A percentile compares a stretch with the other conserved stretches of the same genome.
These are phyloP conservation scores for Alternaria angustiovoidea DNA, from an alignment of 2,329 filamentous ascomycete species.

Conservation along the genomic window DNA sequence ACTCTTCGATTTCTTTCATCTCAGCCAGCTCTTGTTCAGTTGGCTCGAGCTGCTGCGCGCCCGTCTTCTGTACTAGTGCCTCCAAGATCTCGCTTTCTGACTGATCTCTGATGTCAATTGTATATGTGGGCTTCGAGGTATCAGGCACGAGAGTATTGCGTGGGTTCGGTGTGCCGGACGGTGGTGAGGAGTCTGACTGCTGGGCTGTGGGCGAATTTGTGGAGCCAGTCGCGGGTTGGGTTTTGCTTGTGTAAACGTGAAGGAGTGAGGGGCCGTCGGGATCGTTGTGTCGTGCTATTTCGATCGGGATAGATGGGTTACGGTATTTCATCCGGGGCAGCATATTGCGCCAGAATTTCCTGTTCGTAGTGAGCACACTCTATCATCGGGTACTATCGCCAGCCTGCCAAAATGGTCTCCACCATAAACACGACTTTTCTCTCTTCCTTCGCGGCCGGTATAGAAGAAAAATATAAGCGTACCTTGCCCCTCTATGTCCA, in stretches of 20 bases:
- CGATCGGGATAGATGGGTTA: slow-evolving; percentile 86
- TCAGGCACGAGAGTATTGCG: slow-evolving; percentile 39
- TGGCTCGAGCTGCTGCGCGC: slow-evolving; percentile 64
- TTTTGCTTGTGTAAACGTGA: slow-evolving; percentile 44
- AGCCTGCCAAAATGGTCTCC: neutral
- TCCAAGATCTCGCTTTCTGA: slow-evolving; percentile 69
- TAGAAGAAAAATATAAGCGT: slow-evolving; percentile 28
- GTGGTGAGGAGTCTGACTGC: slow-evolving; percentile 24
- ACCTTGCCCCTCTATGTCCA: slow-evolving; percentile 79
- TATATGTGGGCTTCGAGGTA: slow-evolving; percentile 51
- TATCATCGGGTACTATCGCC: neutral
- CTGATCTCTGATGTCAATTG: slow-evolving; percentile 67
- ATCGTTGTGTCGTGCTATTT: slow-evolving; percentile 71
- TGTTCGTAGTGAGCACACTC: slow-evolving; percentile 48
- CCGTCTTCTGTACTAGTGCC: slow-evolving; percentile 69
- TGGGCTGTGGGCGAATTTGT: slow-evolving; percentile 23
- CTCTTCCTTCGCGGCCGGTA: neutral
- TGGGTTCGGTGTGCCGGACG: slow-evolving; percentile 30
- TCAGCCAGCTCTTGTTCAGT: slow-evolving; percentile 67
- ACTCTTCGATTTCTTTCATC: slow-evolving; percentile 65
- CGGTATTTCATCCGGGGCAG: slow-evolving; percentile 92
- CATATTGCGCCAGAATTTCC: slow-evolving; percentile 87
- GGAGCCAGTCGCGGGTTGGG: slow-evolving; percentile 20
- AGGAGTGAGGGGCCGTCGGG: slow-evolving; percentile 50
- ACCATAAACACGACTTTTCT: neutral